Conservation (phyloP, 139 green algal genomes). For the Chlorella ohadii region DNA sequence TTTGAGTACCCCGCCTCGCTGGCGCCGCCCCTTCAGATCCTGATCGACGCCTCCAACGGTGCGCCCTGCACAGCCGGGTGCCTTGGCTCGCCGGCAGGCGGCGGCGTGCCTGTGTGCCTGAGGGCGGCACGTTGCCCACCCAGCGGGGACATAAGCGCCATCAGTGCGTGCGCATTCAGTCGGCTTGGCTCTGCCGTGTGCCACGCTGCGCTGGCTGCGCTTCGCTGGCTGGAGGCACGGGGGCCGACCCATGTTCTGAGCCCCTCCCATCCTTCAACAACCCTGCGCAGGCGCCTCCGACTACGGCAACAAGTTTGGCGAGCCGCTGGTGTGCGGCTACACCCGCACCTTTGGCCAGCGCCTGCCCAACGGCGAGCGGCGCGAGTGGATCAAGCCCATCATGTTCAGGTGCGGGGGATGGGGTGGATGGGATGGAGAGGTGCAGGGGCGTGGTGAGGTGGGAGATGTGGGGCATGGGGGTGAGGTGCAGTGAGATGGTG, state of each 20-base stretch:
- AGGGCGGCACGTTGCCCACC: too few relatives aligned
- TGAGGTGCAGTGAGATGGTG: too few relatives aligned
- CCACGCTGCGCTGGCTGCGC: too few relatives aligned
- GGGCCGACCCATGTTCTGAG: too few relatives aligned
- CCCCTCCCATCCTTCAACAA: too few relatives aligned
- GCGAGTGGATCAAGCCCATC: conserved; percentile 99
- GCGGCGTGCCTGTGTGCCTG: too few relatives aligned
- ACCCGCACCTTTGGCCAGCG: conserved; percentile 94
- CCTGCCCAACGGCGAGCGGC: conserved; percentile 85
- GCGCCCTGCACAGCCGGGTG: conserved; percentile 16
- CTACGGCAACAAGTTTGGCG: conserved; percentile 99
- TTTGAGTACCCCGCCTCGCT: conserved; percentile 85
- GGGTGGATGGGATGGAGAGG: background rate
- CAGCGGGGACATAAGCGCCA: too few relatives aligned
- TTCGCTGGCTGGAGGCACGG: too few relatives aligned
- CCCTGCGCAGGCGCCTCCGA: conserved; percentile 86
- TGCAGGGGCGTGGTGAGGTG: background rate
- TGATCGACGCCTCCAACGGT: conserved; percentile 97
- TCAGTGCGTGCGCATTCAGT: too few relatives aligned
- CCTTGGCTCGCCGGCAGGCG: too few relatives aligned
- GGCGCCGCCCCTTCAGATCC: conserved; percentile 90
- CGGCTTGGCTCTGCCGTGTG: too few relatives aligned
- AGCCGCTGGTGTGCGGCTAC: conserved; percentile 96
- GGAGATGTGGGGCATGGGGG: too few relatives aligned
- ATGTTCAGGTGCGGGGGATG: conserved; percentile 89